A percentile compares a stretch with the other conserved stretches of the same genome.
Conservation (phyloP, 1,284 basidiomycete genomes). For the Cutaneotrichosporon sp. region DNA sequence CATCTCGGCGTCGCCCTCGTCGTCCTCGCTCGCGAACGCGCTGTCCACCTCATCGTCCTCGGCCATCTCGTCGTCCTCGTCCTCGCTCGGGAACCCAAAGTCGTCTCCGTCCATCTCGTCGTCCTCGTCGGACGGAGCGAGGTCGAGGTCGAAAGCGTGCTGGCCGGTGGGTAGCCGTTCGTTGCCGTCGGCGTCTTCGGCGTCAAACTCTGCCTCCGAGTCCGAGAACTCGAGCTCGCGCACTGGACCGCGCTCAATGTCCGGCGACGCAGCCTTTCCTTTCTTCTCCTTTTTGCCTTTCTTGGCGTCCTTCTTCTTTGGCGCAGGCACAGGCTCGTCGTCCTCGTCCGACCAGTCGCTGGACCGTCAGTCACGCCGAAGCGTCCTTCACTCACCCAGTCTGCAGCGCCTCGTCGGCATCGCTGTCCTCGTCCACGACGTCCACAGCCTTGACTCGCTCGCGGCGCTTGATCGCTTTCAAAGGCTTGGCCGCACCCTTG, state of each 20-base stretch:
- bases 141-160: slow-evolving; percentile 48
- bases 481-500: slow-evolving; percentile 27
- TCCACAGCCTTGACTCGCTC: slow-evolving; percentile 36
- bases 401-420: slow-evolving; percentile 41
- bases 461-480: slow-evolving; percentile 20
- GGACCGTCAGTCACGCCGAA: neutral
- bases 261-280: slow-evolving; percentile 33
- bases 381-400: slow-evolving; percentile 32
- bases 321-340: slow-evolving; percentile 38
- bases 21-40: slow-evolving; percentile 40
- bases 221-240: slow-evolving; percentile 61
- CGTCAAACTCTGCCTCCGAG: slow-evolving; percentile 57
- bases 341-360: slow-evolving; percentile 50
- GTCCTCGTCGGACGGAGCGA: slow-evolving; percentile 35
- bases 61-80: slow-evolving; percentile 51
- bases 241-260: slow-evolving; percentile 41
- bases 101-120: slow-evolving; percentile 53
- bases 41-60: slow-evolving; percentile 53
- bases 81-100: slow-evolving; percentile 26
- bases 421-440: slow-evolving; percentile 39
- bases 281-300: slow-evolving; percentile 35
- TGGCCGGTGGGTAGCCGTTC: slow-evolving; percentile 42
- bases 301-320: slow-evolving; percentile 56
- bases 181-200: slow-evolving; percentile 37
- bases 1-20: slow-evolving; percentile 27